Conservation (phyloP, 371 early-diverging fungal genomes). For the Rhizopus sp. region DNA sequence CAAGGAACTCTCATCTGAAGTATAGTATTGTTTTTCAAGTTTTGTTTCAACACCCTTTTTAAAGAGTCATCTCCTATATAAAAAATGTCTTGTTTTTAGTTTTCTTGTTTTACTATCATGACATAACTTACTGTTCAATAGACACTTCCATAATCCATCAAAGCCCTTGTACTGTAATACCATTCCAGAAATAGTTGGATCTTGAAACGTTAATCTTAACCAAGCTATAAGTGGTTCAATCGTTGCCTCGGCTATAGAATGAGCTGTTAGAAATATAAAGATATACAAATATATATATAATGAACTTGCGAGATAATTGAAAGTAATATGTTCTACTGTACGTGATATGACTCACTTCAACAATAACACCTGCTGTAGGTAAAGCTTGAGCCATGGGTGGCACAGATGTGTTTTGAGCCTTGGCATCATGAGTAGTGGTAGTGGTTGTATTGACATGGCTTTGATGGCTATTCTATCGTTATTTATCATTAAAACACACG, state of each 20-base stretch:
- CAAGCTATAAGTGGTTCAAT: constrained; percentile 55
- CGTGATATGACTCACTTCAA: constrained; percentile 48
- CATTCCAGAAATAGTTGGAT: constrained; percentile 48
- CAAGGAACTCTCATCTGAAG: constrained; percentile 37
- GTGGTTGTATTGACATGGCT: not conserved
- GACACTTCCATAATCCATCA: constrained; percentile 38
- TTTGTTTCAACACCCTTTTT: constrained; percentile 32
- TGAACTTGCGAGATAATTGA: constrained; percentile 44
- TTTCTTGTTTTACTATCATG: constrained; percentile 20
- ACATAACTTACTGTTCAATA: constrained; percentile 31
- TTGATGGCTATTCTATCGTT: not conserved
- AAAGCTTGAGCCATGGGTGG: constrained; percentile 5
- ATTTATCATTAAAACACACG: too few species aligned
- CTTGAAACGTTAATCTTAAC: constrained; percentile 47
- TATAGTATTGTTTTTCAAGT: constrained; percentile 28
- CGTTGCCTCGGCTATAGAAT: constrained; percentile 45
- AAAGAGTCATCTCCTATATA: constrained; percentile 28
- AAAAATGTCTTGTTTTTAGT: not conserved
- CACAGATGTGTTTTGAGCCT: not conserved
- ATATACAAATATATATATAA: not conserved
- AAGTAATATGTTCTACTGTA: constrained; percentile 47
- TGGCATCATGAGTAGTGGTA: not conserved
- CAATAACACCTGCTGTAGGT: constrained; percentile 39
- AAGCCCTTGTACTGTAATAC: constrained; percentile 42
- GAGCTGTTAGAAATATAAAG: not conserved